Evolutionary conservation across 441 rosid species (phyloP).

Genomic region (Erodium chrysanthum): DNA sequence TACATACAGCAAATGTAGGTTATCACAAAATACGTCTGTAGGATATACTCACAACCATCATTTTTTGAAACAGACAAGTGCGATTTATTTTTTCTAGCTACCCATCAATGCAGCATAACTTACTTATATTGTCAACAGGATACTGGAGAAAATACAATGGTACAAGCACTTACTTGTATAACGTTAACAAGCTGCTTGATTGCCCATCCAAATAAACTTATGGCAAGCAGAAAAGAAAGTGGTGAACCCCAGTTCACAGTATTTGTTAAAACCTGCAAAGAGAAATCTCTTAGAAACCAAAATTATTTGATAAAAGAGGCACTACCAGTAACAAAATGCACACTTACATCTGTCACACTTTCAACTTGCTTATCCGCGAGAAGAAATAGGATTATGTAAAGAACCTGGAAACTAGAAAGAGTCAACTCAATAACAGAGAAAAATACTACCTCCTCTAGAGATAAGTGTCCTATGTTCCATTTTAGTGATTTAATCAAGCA

Average conservation of each 20-base stretch:
- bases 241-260: slow-evolving; percentile 35
- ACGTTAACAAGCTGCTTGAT: slow-evolving; percentile 69
- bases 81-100: neutral
- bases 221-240: slow-evolving; percentile 40
- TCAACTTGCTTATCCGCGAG: slow-evolving; percentile 46
- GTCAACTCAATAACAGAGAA: slow-evolving; percentile 15
- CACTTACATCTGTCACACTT: slow-evolving; percentile 52
- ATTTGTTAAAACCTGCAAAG: slow-evolving; percentile 43
- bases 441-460: too few species aligned
- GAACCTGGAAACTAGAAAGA: slow-evolving; percentile 45
- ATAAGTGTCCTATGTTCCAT: too few species aligned
- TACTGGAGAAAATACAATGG: slow-evolving; percentile 9
- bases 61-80: neutral
- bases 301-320: slow-evolving; percentile 6
- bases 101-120: neutral
- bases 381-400: slow-evolving; percentile 66
- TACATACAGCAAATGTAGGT: neutral
- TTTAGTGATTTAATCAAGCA: too few species aligned
- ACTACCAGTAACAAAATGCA: slow-evolving; percentile 12
- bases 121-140: slow-evolving; percentile 3
- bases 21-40: too few species aligned
- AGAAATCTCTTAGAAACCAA: slow-evolving; percentile 7
- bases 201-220: slow-evolving; percentile 76
- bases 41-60: neutral
- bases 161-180: slow-evolving; percentile 52